Conservation (phyloP, 768 basidiomycete species). For the Collybiopsis confluens region DNA sequence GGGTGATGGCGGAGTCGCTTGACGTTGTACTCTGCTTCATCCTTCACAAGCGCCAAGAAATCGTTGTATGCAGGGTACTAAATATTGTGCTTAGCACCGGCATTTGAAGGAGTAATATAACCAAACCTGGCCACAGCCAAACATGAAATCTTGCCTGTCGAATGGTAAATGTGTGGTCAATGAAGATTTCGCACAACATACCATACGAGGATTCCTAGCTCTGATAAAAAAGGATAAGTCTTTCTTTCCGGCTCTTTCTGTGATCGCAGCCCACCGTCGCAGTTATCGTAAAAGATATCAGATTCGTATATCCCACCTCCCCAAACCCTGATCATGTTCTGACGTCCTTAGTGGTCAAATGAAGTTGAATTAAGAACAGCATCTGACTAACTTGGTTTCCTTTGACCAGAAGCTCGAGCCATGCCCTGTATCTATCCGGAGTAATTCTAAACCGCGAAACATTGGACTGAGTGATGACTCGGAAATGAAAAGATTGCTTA, state of each 20-base stretch:
- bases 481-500: slow-evolving; percentile 26
- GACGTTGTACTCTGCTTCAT: slow-evolving; percentile 82
- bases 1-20: slow-evolving; percentile 84
- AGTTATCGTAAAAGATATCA: slow-evolving; percentile 80
- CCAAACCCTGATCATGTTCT: slow-evolving; percentile 73
- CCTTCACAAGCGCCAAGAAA: slow-evolving; percentile 66
- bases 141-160: slow-evolving; percentile 98
- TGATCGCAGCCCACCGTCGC: slow-evolving; percentile 50
- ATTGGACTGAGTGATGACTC: too few species aligned
- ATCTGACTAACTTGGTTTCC: slow-evolving; percentile 85
- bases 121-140: slow-evolving; percentile 84
- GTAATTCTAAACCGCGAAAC: slow-evolving; percentile 31
- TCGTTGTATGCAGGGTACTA: slow-evolving; percentile 88
- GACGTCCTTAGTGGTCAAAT: not conserved
- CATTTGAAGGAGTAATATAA: not conserved
- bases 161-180: not conserved
- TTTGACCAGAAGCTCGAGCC: slow-evolving; percentile 81
- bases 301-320: slow-evolving; percentile 89
- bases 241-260: not conserved
- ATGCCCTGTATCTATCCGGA: slow-evolving; percentile 60
- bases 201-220: slow-evolving; percentile 7
- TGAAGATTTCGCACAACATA: not conserved
- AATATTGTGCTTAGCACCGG: not conserved
- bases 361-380: not conserved
- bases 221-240: not conserved